Conservation (phyloP, 345 rosid genomes). For the Hypericum perforatum region DNA sequence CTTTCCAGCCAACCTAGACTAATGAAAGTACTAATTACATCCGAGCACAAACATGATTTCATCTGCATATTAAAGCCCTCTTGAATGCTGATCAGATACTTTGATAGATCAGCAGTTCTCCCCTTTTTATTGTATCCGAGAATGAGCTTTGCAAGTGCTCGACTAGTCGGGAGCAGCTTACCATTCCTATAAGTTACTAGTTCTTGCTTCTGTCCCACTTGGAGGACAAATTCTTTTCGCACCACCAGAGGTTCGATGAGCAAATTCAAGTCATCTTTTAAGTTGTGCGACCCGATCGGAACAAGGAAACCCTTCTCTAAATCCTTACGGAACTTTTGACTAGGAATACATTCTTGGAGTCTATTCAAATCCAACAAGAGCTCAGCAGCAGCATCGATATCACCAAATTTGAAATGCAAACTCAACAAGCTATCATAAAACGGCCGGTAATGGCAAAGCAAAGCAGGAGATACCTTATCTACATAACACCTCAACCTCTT, state of each 20-base stretch:
- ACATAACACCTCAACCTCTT: conserved; percentile 52
- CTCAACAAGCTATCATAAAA: conserved; percentile 62
- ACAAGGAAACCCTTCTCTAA: conserved; percentile 33
- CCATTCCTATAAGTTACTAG: conserved; percentile 37
- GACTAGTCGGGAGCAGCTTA: conserved; percentile 36
- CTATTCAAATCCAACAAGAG: conserved; percentile 42
- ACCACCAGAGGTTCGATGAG: conserved; percentile 41
- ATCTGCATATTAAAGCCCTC: conserved; percentile 13
- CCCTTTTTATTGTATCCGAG: conserved; percentile 42
- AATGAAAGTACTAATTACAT: conserved; percentile 54
- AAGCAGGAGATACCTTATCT: conserved; percentile 27
- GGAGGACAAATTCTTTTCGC: conserved; percentile 39
- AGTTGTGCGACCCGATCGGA: conserved; percentile 59
- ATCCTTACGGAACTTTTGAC: conserved; percentile 16
- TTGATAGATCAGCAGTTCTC: conserved; percentile 43
- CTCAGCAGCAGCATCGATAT: conserved; percentile 52
- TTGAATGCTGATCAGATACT: conserved; percentile 35
- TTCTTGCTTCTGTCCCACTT: conserved; percentile 25
- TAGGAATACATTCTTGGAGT: conserved; percentile 16
- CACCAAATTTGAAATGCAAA: conserved; percentile 61
- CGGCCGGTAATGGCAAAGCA: conserved; percentile 42
- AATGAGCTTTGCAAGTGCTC: conserved; percentile 59
- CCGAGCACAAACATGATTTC: conserved; percentile 29
- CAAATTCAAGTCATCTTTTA: conserved; percentile 52
- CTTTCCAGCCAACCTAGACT: conserved; percentile 57